Evolutionary conservation across 2,329 filamentous ascomycete genomes (phyloP).

Genomic region (Drechslerella coelobrocha): DNA sequence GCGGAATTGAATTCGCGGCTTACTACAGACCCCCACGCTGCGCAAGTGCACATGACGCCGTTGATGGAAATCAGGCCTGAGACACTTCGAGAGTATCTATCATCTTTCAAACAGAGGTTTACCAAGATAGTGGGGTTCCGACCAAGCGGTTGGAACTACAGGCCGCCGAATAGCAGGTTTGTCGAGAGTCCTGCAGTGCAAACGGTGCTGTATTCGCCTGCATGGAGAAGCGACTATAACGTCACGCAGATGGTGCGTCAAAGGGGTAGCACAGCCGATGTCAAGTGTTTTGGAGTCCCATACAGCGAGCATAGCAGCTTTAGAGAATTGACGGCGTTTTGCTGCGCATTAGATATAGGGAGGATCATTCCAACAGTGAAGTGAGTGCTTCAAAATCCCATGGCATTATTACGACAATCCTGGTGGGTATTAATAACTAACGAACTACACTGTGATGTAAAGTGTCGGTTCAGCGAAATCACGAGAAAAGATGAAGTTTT

Average conservation of each 20-base stretch:
- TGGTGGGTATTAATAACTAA: constrained; percentile 8
- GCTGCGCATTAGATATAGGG: constrained; percentile 84
- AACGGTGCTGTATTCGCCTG: constrained; percentile 69
- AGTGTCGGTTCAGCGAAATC: constrained; percentile 68
- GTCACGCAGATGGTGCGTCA: constrained; percentile 78
- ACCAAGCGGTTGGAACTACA: constrained; percentile 93
- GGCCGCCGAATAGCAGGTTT: constrained; percentile 70
- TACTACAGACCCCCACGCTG: constrained; percentile 79
- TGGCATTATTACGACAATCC: background rate
- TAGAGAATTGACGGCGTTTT: constrained; percentile 89
- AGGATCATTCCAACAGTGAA: constrained; percentile 95
- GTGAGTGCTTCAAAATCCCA: constrained; percentile 21
- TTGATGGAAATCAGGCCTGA: constrained; percentile 92
- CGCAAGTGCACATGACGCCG: constrained; percentile 97
- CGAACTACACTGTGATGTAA: background rate
- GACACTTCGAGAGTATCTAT: constrained; percentile 87
- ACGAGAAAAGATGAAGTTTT: constrained; percentile 66
- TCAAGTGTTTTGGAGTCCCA: constrained; percentile 89
- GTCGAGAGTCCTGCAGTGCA: constrained; percentile 69
- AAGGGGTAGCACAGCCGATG: constrained; percentile 78
- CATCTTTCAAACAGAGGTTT: constrained; percentile 80
- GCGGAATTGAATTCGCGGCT: constrained; percentile 77
- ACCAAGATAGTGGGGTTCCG: constrained; percentile 86
- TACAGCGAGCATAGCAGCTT: constrained; percentile 97
- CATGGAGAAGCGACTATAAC: constrained; percentile 78